These are phyloP conservation scores for Arxiozyma bovina DNA, from an alignment of 1,139 yeast species.

Conservation along the genomic window DNA sequence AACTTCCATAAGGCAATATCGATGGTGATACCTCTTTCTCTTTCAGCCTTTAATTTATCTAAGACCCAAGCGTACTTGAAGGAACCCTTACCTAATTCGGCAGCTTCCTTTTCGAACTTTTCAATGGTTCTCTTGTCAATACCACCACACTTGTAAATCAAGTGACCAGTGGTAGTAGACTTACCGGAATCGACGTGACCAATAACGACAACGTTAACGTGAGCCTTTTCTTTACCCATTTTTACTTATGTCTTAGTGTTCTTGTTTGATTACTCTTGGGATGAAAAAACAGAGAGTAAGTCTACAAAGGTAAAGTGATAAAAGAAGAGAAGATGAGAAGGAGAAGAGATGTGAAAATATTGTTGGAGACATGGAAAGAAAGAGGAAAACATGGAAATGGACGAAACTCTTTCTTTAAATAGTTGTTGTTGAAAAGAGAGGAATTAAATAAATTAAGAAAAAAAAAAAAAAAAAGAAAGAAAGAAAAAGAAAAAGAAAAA, in stretches of 20 bases:
- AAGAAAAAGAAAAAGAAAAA: too few species aligned
- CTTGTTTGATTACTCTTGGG: background rate
- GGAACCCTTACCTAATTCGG: conserved; percentile 96
- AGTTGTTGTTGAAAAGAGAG: too few species aligned
- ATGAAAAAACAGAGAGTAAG: background rate
- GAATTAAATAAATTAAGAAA: too few species aligned
- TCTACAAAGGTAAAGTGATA: too few species aligned
- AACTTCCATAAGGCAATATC: conserved; percentile 80
- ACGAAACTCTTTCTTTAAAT: too few species aligned
- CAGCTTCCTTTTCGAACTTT: conserved; percentile 98
- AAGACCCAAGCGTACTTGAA: conserved; percentile 41
- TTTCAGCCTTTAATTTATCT: conserved; percentile 55
- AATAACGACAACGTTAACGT: conserved; percentile 96
- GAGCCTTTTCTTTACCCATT: conserved; percentile 81
- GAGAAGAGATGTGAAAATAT: background rate
- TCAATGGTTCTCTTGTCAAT: conserved; percentile 96
- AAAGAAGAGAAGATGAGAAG: background rate
- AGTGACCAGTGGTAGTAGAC: conserved; percentile 94
- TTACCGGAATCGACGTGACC: conserved; percentile 98
- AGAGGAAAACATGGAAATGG: background rate
- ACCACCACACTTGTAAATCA: conserved; percentile 92
- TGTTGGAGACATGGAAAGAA: too few species aligned
- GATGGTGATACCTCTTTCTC: conserved; percentile 63
- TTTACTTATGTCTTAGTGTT: conserved; percentile 3
- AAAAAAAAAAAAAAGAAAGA: too few species aligned